Conservation (phyloP, 495 filamentous ascomycete species). For the Thozetella sp. region DNA sequence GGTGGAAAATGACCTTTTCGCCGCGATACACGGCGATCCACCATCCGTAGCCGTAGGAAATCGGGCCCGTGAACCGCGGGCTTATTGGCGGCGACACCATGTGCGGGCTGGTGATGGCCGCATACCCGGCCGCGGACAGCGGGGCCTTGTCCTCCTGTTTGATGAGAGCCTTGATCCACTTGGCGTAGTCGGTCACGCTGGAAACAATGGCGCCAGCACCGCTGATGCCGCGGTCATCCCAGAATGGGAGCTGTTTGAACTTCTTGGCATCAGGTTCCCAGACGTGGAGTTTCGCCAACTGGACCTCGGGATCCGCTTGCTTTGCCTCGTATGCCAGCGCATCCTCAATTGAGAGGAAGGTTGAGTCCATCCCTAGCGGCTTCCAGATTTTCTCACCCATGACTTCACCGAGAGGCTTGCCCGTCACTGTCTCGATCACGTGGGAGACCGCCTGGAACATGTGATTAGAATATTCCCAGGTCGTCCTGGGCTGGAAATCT, state of each 20-base stretch:
- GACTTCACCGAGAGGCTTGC: conserved; percentile 36
- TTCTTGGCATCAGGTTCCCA: background rate
- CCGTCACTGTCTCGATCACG: conserved; percentile 39
- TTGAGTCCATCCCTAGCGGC: conserved; percentile 47
- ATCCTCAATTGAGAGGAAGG: conserved; percentile 40
- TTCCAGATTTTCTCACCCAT: conserved; percentile 41
- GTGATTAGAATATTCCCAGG: conserved; percentile 50
- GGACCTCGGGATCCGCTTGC: background rate
- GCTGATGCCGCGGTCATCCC: conserved; percentile 19
- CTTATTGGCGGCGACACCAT: background rate
- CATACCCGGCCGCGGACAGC: background rate
- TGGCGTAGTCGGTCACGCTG: conserved; percentile 50
- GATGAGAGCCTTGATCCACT: conserved; percentile 39
- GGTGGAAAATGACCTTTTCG: conserved; percentile 1
- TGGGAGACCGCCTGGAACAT: conserved; percentile 47
- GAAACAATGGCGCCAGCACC: conserved; percentile 50
- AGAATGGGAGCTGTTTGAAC: background rate
- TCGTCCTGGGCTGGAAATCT: conserved; percentile 31
- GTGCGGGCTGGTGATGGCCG: background rate
- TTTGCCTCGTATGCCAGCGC: conserved; percentile 17
- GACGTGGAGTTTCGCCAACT: background rate
- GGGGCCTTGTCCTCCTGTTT: conserved; percentile 1
- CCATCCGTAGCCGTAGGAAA: background rate
- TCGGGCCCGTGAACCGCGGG: background rate
- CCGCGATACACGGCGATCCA: background rate